Conservation (phyloP, 306 rosid species). For the Fagus crenata region DNA sequence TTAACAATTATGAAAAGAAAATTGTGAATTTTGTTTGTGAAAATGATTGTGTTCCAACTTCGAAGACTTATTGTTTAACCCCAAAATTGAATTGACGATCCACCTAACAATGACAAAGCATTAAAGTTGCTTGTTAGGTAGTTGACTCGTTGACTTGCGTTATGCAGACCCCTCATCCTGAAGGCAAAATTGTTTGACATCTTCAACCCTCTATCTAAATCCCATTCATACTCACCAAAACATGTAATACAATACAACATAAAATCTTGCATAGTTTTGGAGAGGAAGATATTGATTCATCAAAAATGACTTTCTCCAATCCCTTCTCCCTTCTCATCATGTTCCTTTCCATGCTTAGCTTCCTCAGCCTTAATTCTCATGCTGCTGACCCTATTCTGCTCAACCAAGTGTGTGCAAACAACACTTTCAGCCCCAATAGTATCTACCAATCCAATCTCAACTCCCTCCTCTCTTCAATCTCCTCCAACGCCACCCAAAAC, state of each 20-base stretch:
- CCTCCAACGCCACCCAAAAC: slow-evolving; percentile 43
- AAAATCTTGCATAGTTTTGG: not conserved
- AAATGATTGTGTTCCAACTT: too few relatives aligned
- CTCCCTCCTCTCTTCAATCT: slow-evolving; percentile 41
- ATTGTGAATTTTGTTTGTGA: too few relatives aligned
- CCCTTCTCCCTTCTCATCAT: slow-evolving; percentile 4
- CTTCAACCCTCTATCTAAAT: too few relatives aligned
- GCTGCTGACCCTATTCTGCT: slow-evolving; percentile 21
- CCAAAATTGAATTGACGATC: too few relatives aligned
- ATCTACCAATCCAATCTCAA: slow-evolving; percentile 37
- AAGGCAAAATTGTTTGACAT: too few relatives aligned
- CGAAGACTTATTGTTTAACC: too few relatives aligned
- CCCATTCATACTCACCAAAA: not conserved
- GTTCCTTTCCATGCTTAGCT: slow-evolving; percentile 19
- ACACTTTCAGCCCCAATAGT: slow-evolving; percentile 41
- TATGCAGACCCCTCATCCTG: too few relatives aligned
- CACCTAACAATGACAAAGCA: too few relatives aligned
- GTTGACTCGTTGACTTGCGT: too few relatives aligned
- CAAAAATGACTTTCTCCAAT: slow-evolving; percentile 23
- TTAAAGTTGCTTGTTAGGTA: too few relatives aligned
- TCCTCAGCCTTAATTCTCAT: not conserved
- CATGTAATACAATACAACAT: not conserved
- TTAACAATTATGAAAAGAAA: too few relatives aligned
- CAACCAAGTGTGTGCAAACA: slow-evolving; percentile 10
- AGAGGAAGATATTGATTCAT: not conserved